phyloP scores from a whole-genome alignment of 768 basidiomycete species.

The Rickenella mellea region DNA sequence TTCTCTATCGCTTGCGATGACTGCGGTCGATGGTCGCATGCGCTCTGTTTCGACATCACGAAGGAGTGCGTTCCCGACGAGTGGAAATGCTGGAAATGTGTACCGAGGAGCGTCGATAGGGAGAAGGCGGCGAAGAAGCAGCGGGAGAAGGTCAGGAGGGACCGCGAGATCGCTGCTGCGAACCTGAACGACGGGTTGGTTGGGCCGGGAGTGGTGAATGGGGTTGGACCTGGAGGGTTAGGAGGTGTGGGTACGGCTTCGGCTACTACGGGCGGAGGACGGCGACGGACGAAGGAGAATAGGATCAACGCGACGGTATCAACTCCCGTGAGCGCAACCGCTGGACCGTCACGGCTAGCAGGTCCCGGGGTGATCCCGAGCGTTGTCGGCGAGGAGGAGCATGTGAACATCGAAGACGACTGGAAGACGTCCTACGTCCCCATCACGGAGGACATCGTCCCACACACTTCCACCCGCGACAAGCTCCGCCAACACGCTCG shows the following conservation, averaged over 20 bases:
- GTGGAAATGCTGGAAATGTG: constrained; percentile 69
- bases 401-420: constrained; percentile 40
- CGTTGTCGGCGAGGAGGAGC: constrained; percentile 31
- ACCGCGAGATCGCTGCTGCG: constrained; percentile 23
- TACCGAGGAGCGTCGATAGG: constrained; percentile 32
- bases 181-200: neutral
- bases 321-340: constrained; percentile 8
- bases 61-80: constrained; percentile 58
- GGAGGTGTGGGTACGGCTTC: neutral
- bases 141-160: constrained; percentile 12
- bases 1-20: constrained; percentile 80
- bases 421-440: constrained; percentile 36
- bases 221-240: neutral
- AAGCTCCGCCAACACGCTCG: constrained; percentile 50
- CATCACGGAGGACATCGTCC: constrained; percentile 37
- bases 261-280: neutral
- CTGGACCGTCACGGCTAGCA: constrained; percentile 1
- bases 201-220: neutral
- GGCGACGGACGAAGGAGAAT: constrained; percentile 1
- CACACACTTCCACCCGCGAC: constrained; percentile 31
- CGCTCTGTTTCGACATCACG: constrained; percentile 62
- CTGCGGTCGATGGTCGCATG: constrained; percentile 80
- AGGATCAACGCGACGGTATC: constrained; percentile 4
- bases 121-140: constrained; percentile 16
- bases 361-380: constrained; percentile 10